Evolutionary conservation across 805 yeast species (phyloP).

Genomic region (Debaryomyces prosopidis): DNA sequence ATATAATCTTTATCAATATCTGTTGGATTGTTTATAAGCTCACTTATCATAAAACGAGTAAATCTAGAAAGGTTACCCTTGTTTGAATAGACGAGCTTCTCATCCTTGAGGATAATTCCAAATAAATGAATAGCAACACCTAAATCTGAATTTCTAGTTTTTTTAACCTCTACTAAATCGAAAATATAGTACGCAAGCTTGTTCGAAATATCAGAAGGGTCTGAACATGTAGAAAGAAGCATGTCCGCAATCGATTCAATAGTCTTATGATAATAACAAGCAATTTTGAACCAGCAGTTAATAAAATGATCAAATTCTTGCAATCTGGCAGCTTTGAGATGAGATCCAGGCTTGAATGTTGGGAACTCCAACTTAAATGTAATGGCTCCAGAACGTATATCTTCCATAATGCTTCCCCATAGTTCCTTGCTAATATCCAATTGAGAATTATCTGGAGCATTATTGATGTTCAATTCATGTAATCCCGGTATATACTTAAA

Average conservation of each 20-base stretch:
- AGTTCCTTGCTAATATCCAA: slow-evolving; percentile 11
- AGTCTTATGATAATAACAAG: slow-evolving; percentile 17
- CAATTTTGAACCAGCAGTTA: slow-evolving; percentile 18
- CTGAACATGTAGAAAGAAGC: slow-evolving; percentile 8
- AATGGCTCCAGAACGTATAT: slow-evolving; percentile 3
- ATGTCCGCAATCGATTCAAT: slow-evolving; percentile 21
- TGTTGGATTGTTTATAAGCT: slow-evolving; percentile 8
- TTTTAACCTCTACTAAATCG: slow-evolving; percentile 9
- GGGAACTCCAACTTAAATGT: slow-evolving; percentile 14
- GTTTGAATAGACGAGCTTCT: slow-evolving; percentile 6
- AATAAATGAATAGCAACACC: slow-evolving; percentile 14
- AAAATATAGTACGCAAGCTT: slow-evolving; percentile 12
- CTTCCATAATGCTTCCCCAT: slow-evolving; percentile 14
- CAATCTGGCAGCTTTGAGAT: slow-evolving; percentile 10
- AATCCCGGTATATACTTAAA: slow-evolving; percentile 24
- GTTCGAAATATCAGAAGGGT: slow-evolving; percentile 7
- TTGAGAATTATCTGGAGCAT: slow-evolving; percentile 20
- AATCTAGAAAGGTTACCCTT: slow-evolving; percentile 29
- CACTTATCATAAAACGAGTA: slow-evolving; percentile 32
- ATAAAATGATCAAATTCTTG: slow-evolving; percentile 7
- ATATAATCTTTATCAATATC: slow-evolving; percentile 51
- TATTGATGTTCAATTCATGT: slow-evolving; percentile 8
- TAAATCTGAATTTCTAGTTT: slow-evolving; percentile 8
- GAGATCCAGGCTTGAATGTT: slow-evolving; percentile 3
- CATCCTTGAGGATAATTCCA: slow-evolving; percentile 12